Conservation (phyloP, 768 basidiomycete genomes). For the Russula earlei region DNA sequence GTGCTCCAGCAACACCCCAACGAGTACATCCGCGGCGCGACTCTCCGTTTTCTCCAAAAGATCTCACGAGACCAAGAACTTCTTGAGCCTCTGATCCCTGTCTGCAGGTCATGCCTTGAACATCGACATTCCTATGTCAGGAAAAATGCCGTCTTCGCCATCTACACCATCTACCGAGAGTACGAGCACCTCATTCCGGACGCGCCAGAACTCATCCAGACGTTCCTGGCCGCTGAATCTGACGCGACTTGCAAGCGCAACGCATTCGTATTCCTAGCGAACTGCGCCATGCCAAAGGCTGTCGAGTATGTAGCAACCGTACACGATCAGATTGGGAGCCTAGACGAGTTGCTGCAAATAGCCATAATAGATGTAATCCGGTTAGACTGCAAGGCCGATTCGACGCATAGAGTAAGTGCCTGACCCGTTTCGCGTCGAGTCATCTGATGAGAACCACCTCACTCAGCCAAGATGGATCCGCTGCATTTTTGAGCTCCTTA, state of each 20-base stretch:
- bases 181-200: constrained; percentile 94
- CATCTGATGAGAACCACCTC: background rate
- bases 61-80: constrained; percentile 88
- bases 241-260: constrained; percentile 97
- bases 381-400: constrained; percentile 79
- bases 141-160: constrained; percentile 95
- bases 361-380: constrained; percentile 90
- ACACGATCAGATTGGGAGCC: constrained; percentile 67
- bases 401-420: constrained; percentile 62
- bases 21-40: constrained; percentile 98
- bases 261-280: constrained; percentile 89
- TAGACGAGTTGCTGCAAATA: constrained; percentile 95
- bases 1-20: constrained; percentile 87
- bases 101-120: constrained; percentile 87
- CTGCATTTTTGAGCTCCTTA: constrained; percentile 85
- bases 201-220: constrained; percentile 90
- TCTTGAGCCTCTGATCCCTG: constrained; percentile 91
- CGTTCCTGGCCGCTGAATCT: constrained; percentile 91
- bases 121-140: constrained; percentile 97
- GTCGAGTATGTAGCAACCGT: constrained; percentile 84
- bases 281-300: constrained; percentile 80
- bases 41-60: constrained; percentile 92
- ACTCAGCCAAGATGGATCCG: constrained; percentile 85
- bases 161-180: constrained; percentile 89
- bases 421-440: background rate